These are phyloP conservation scores for Berberis thunbergii DNA, from an alignment of 164 flowering plant genomes.

Conservation along the genomic window DNA sequence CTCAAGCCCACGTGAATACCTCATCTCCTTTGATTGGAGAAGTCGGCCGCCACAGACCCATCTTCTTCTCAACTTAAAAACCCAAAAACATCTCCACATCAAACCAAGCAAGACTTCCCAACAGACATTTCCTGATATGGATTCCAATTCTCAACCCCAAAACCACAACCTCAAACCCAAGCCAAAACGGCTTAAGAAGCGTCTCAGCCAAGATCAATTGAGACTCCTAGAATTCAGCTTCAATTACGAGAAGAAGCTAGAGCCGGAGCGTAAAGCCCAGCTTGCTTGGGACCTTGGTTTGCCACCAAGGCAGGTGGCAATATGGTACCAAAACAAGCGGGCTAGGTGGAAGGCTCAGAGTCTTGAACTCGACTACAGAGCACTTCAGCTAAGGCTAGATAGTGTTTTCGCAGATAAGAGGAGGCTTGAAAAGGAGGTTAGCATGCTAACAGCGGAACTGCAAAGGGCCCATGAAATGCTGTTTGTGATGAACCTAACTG, in stretches of 20 bases:
- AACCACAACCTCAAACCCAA: slow-evolving; percentile 14
- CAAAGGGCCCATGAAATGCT: slow-evolving; percentile 24
- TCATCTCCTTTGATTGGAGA: slow-evolving; percentile 7
- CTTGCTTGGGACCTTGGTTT: slow-evolving; percentile 26
- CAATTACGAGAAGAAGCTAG: slow-evolving; percentile 26
- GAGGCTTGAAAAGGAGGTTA: too few relatives aligned
- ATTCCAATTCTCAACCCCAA: too few relatives aligned
- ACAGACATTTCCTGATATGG: too few relatives aligned
- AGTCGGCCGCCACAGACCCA: slow-evolving; percentile 8
- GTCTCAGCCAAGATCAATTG: slow-evolving; percentile 28
- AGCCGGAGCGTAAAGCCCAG: slow-evolving; percentile 22
- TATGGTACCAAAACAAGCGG: too few relatives aligned
- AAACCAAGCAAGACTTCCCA: too few relatives aligned
- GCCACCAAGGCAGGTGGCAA: slow-evolving; percentile 28
- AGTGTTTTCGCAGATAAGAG: too few relatives aligned
- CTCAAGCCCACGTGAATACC: slow-evolving; percentile 18
- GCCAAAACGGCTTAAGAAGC: slow-evolving; percentile 21
- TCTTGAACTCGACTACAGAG: too few relatives aligned
- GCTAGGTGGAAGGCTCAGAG: too few relatives aligned
- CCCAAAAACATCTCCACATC: too few relatives aligned
- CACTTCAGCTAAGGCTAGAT: too few relatives aligned
- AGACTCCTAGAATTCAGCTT: slow-evolving; percentile 27
- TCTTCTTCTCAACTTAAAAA: too few relatives aligned
- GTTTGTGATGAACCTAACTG: slow-evolving; percentile 5
- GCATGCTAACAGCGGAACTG: slow-evolving; percentile 25